phyloP scores from a whole-genome alignment of 2,329 filamentous ascomycete genomes.

The Aspergillus eucalypticola region DNA sequence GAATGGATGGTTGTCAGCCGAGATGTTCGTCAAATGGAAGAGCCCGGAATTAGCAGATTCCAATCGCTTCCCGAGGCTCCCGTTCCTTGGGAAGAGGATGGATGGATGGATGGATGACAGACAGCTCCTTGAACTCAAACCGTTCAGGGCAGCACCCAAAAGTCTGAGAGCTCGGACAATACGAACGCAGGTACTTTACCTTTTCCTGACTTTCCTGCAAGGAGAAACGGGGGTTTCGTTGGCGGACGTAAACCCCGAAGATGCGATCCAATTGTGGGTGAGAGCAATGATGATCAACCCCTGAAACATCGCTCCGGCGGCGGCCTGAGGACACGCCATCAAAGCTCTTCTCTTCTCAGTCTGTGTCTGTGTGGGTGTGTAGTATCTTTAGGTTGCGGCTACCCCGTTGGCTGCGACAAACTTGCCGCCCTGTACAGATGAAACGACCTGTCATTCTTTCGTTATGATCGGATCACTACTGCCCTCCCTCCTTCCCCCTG shows the following conservation, averaged over 20 bases:
- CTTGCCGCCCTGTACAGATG: slow-evolving; percentile 10
- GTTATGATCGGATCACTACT: background rate
- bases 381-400: slow-evolving; percentile 2
- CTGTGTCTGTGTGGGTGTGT: background rate
- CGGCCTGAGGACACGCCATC: background rate
- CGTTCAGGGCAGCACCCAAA: background rate
- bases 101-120: background rate
- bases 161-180: background rate
- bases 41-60: background rate
- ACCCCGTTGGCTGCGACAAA: slow-evolving; percentile 2
- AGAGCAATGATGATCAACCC: slow-evolving; percentile 4
- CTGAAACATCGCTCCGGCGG: slow-evolving; percentile 9
- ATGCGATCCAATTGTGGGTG: slow-evolving; percentile 4
- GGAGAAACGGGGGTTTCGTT: slow-evolving; percentile 15
- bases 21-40: background rate
- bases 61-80: background rate
- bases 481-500: slow-evolving; percentile 7
- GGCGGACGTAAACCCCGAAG: slow-evolving; percentile 8
- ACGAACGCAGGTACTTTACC: background rate
- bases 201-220: slow-evolving; percentile 15
- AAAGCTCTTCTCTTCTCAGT: no score
- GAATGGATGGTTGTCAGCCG: background rate
- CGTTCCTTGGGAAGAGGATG: background rate
- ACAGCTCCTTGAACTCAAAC: background rate
- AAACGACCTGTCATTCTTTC: slow-evolving; percentile 23